Percentiles rank a stretch among this genome's conserved stretches.
Conservation (phyloP, 2,329 filamentous ascomycete genomes). For the Beauveria sp. region DNA sequence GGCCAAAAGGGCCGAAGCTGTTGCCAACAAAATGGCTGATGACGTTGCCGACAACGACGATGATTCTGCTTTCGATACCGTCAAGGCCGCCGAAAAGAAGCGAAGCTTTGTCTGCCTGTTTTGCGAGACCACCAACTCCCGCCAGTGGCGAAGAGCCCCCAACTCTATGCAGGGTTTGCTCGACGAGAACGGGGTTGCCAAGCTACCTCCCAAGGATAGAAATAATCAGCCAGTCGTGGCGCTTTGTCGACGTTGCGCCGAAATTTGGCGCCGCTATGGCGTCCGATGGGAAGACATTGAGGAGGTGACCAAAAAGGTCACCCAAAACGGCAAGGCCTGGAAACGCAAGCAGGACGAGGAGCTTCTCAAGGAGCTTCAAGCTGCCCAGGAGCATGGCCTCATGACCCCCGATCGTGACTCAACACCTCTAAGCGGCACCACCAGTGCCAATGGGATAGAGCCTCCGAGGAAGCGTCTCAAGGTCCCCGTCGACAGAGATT, state of each 20-base stretch:
- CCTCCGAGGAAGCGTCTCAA: slow-evolving; percentile 61
- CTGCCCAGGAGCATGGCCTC: slow-evolving; percentile 52
- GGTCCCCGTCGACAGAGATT: slow-evolving; percentile 42
- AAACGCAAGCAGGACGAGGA: slow-evolving; percentile 91
- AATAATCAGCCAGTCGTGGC: slow-evolving; percentile 67
- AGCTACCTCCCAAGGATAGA: slow-evolving; percentile 65
- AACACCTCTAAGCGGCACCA: slow-evolving; percentile 26
- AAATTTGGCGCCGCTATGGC: slow-evolving; percentile 91
- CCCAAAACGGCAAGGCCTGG: slow-evolving; percentile 69
- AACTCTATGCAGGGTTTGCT: slow-evolving; percentile 65
- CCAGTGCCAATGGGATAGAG: slow-evolving; percentile 31
- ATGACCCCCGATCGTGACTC: slow-evolving; percentile 36
- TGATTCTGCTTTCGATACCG: slow-evolving; percentile 90
- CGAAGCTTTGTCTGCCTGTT: slow-evolving; percentile 90
- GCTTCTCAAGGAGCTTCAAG: slow-evolving; percentile 63
- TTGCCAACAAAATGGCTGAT: slow-evolving; percentile 70
- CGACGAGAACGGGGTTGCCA: slow-evolving; percentile 47
- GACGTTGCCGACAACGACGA: slow-evolving; percentile 89
- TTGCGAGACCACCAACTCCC: slow-evolving; percentile 69
- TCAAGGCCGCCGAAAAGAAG: slow-evolving; percentile 73
- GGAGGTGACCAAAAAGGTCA: slow-evolving; percentile 81
- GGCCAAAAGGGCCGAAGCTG: slow-evolving; percentile 63
- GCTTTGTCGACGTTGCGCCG: slow-evolving; percentile 81
- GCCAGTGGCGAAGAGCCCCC: slow-evolving; percentile 88
- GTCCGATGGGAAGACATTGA: slow-evolving; percentile 94